Evolutionary conservation across 768 basidiomycete genomes (phyloP).

Genomic region (Termitomyces titanicus): DNA sequence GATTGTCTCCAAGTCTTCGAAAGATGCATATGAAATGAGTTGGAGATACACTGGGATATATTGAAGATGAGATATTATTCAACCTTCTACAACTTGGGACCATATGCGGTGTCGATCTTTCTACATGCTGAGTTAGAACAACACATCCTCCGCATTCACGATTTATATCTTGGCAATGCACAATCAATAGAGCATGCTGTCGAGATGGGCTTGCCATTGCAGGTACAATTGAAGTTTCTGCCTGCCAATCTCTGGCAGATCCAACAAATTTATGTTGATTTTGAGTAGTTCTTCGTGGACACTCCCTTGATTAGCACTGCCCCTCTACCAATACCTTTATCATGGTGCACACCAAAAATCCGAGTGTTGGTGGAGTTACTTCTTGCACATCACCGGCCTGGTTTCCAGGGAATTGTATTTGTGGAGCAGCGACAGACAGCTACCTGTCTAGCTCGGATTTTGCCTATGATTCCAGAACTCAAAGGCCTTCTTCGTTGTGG

Average conservation of each 20-base stretch:
- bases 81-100: constrained; percentile 63
- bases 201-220: constrained; percentile 12
- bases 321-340: too few relatives aligned
- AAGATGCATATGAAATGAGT: constrained; percentile 41
- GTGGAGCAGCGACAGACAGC: constrained; percentile 85
- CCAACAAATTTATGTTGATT: constrained; percentile 39
- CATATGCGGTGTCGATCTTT: constrained; percentile 72
- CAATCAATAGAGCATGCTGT: constrained; percentile 13
- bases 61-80: constrained; percentile 60
- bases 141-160: constrained; percentile 38
- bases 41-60: constrained; percentile 57
- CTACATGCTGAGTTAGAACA: constrained; percentile 58
- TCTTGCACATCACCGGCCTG: constrained; percentile 43
- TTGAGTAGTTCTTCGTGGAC: constrained; percentile 46
- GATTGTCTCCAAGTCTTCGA: constrained; percentile 32
- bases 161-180: constrained; percentile 14
- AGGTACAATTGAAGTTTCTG: constrained; percentile 19
- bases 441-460: constrained; percentile 58
- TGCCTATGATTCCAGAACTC: constrained; percentile 58
- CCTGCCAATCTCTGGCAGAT: constrained; percentile 34
- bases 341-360: constrained; percentile 76
- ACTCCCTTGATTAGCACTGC: constrained; percentile 16
- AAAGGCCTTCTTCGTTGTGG: constrained; percentile 54
- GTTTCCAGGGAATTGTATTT: constrained; percentile 83
- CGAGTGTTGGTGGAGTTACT: constrained; percentile 59